Evolutionary conservation across 345 rosid genomes (phyloP), one percentile per base, ranked within the genome.

Genomic region (Cardiospermum halicacabum): DNA sequence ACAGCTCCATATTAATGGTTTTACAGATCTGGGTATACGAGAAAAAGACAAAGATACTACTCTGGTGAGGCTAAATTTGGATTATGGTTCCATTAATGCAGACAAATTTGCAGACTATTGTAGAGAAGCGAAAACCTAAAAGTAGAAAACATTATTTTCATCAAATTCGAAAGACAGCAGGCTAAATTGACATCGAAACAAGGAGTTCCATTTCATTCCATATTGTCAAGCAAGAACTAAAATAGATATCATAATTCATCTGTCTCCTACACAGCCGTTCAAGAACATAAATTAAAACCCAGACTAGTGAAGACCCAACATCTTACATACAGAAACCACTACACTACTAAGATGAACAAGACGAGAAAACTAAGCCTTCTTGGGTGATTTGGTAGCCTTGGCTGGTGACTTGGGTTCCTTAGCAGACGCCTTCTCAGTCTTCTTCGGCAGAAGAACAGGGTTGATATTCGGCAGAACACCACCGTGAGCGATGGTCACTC

Each of bases 381-480:
- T 75, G 2, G 76, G 79, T 1, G 79, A 75, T 60, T 75, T 71
- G 18, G 70, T 60, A 12, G 73, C 73, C 58, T 67, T 70, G 13
- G 72, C 16, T 3, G 79, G 75, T 31, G 79, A 71, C 36, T 75
- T 75, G 11, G 75, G 43, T 15, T 75, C 79, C 26, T 64, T 64
- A 10, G 45, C 8, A n/a, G n/a, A n/a, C 1, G 67, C 56, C 21
- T 72, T 57, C 0, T 62, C 71, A 3, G 70, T 42, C 68, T 68
- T 75, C 51, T 72, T 75, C 5, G 79, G 79, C 55, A 75, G 36
- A 4, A 75, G 37, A 0, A 71, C 62, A 2, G 76, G 79, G 68
- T 75, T 75, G 16, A 60, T 72, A 40, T 72, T 72, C 0, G 76
- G 71, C 16, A 72, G 13, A 0, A 72, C 76, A 7, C 76, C 76